Evolutionary conservation across 164 flowering plant species (phyloP), one percentile per base, ranked within the genome.

Genomic region (Berberis thunbergii): DNA sequence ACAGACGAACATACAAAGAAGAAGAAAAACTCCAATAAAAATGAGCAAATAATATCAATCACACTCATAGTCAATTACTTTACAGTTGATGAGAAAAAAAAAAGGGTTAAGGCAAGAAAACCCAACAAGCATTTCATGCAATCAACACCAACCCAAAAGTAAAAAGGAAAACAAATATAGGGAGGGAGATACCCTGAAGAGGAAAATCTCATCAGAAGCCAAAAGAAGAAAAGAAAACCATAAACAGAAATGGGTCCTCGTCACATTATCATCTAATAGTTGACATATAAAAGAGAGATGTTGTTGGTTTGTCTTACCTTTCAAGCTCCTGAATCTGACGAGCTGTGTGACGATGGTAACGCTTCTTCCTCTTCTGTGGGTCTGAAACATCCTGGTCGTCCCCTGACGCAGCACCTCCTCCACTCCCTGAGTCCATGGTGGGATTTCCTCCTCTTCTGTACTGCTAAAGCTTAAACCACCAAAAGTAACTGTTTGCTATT

Each of bases 311-410:
- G 13, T 48, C 80, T 71, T 79, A 89, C 97, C 78, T 60, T 80
- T 89, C 97, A 57, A 89, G 91, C 64, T 76, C 77, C 64, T 83
- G 91, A 79, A 89, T 89, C 84, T 89, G 97, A 43, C 78, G 62
- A 57, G 88, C 83, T 12, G 89, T 87, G 73, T 89, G 97, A 11
- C 97, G 84, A 64, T 89, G 97, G 71, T 82, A 84, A 0, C 84
- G 81, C 74, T 89, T 89, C 79, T 83, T 89, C 77, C 76, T 83
- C 73, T 75, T 70, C 49, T 73, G 77, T 1, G 78, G 55, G 64
- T 83, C 90, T 44, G 81, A 73, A 57, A 69, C 73, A 55, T 82
- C 85, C 50, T 72, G 76, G 72, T 80, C 80, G 44, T 80, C 85
- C 1, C 85, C 86, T 43, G 79, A 72, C 38, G 83, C 86, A 56